Conservation (phyloP, 371 early-diverging fungal species). For the Ordospora colligata region DNA sequence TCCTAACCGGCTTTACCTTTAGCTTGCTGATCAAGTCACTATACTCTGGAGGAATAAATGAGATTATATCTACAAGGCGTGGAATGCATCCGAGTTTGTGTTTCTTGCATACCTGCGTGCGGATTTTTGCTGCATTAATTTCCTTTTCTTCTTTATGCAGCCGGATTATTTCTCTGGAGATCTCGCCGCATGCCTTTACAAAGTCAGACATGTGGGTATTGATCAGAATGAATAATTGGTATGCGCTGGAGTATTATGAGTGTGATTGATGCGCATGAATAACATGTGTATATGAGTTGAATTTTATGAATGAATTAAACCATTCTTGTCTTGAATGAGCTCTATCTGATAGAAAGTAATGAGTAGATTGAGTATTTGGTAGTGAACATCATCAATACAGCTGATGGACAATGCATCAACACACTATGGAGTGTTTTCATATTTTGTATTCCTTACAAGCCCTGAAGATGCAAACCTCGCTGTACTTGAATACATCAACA, state of each 20-base stretch:
- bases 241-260: background rate
- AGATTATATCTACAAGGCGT: constrained; percentile 91
- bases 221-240: background rate
- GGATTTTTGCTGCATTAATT: constrained; percentile 48
- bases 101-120: constrained; percentile 50
- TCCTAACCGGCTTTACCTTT: constrained; percentile 91
- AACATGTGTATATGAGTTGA: too few relatives aligned
- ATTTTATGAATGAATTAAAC: too few relatives aligned
- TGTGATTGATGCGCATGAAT: too few relatives aligned
- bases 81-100: constrained; percentile 67
- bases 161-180: constrained; percentile 42
- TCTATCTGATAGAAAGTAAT: too few relatives aligned
- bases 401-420: background rate
- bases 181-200: constrained; percentile 47
- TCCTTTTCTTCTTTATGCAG: constrained; percentile 49
- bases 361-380: too few relatives aligned
- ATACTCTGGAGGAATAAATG: constrained; percentile 88
- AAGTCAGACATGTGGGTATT: constrained; percentile 39
- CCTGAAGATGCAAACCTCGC: constrained; percentile 30
- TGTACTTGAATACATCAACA: constrained; percentile 17
- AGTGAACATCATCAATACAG: background rate
- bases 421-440: background rate
- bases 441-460: constrained; percentile 10
- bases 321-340: too few relatives aligned
- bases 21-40: constrained; percentile 73